Evolutionary conservation across 2,329 filamentous ascomycete genomes (phyloP), one percentile per base, ranked within the genome.

Genomic region (Penicillium olsonii): DNA sequence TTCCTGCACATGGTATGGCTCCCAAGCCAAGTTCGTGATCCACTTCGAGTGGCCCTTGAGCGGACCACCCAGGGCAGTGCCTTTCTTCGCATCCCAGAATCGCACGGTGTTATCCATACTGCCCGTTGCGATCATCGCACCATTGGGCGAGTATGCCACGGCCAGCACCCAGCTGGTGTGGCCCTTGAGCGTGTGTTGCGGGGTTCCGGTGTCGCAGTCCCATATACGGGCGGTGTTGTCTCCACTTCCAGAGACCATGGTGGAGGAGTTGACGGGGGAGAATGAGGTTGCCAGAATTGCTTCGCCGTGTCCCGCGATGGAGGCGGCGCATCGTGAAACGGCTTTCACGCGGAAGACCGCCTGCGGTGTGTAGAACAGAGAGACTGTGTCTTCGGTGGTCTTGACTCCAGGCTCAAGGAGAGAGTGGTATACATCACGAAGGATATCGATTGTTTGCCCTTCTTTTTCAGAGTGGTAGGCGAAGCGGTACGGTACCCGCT

Each of bases 191-290:
- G 91, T 97, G 70, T 88, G 83, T 53, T 90, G 82, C 0, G 92
- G 91, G 10, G 91, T 96, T 40, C 92, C 92, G 0, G 91, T 96
- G 63, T 96, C 90, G 41, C 90, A 92, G 64, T 99, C 92, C 90
- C 90, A 96, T 74, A 97, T 87, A 48, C 92, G 79, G 0, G 92
- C 92, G 1, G 92, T 96, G 60, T 87, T 87, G 66, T 99, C 94
- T 39, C 94, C 94, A 53, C 87, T 90, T 0, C 92, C 94, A 1
- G 90, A 96, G 0, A 91, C 92, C 70, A 96, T 81, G 50, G 86
- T 81, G 10, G 84, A 84, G 20, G 88, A 92, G 6, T 82, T 84
- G 31, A 82, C 81, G 0, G 92, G 92, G 0, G 88, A 94, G 70
- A 96, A 97, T 33, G 92, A 85, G 2, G 88, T 87, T 24, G 88